These are phyloP conservation scores for Coniferiporia weirii DNA, from an alignment of 1,284 basidiomycete species.

Conservation along the genomic window DNA sequence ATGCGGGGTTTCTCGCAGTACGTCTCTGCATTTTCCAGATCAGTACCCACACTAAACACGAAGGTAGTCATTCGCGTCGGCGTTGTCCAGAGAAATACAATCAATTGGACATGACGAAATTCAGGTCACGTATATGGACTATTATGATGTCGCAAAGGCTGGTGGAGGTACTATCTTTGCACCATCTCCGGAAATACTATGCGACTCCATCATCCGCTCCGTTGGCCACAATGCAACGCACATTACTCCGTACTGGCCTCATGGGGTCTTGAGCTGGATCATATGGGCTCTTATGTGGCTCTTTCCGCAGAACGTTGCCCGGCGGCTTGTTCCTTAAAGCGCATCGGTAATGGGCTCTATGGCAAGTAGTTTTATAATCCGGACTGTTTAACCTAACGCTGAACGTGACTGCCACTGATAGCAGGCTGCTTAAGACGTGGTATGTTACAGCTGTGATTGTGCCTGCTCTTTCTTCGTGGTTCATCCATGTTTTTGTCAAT, in stretches of 20 bases:
- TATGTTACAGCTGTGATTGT: too few species aligned
- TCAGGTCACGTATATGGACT: slow-evolving; percentile 12
- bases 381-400: too few species aligned
- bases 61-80: slow-evolving; percentile 5
- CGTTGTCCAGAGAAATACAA: slow-evolving; percentile 2
- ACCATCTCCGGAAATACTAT: neutral
- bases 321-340: neutral
- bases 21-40: neutral
- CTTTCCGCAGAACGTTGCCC: neutral
- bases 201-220: slow-evolving; percentile 7
- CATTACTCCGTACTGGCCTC: slow-evolving; percentile 12
- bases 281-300: slow-evolving; percentile 6
- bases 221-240: neutral
- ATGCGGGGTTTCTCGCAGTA: neutral
- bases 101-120: neutral
- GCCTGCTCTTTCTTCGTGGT: too few species aligned
- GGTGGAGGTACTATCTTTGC: neutral
- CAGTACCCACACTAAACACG: neutral
- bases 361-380: too few species aligned
- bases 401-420: too few species aligned
- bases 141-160: neutral
- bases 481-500: too few species aligned
- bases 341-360: too few species aligned
- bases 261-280: slow-evolving; percentile 8
- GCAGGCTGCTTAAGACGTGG: too few species aligned